Evolutionary conservation across 352 stramenopile genomes (phyloP).

Genomic region (Pythium apleroticum): DNA sequence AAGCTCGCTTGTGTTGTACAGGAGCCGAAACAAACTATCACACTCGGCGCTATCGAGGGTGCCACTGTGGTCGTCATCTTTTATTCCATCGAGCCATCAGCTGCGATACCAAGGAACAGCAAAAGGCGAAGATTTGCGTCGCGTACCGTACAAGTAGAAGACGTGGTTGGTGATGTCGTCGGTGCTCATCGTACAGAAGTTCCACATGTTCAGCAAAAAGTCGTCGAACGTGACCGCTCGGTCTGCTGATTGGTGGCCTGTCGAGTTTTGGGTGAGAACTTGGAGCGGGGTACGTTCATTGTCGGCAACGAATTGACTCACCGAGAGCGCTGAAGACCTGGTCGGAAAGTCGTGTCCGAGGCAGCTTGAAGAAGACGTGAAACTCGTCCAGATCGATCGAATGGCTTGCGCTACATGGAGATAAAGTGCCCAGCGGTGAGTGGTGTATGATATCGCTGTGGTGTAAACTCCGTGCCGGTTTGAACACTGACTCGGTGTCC

Average conservation of each 20-base stretch:
- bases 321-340: constrained; percentile 55
- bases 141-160: constrained; percentile 50
- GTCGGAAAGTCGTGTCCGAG: constrained; percentile 45
- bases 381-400: constrained; percentile 59
- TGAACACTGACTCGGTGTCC: constrained; percentile 41
- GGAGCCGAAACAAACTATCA: constrained; percentile 50
- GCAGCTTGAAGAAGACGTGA: constrained; percentile 39
- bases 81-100: background rate
- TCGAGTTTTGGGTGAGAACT: background rate
- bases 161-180: constrained; percentile 40
- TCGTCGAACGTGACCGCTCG: constrained; percentile 52
- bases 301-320: constrained; percentile 7
- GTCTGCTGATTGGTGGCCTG: constrained; percentile 41
- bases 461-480: too few relatives aligned
- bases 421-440: too few relatives aligned
- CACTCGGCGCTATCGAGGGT: constrained; percentile 46
- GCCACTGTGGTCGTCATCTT: constrained; percentile 53
- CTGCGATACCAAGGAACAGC: background rate
- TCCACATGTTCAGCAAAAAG: constrained; percentile 62
- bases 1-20: constrained; percentile 48
- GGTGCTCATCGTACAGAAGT: constrained; percentile 52
- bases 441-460: too few relatives aligned
- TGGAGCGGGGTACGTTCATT: too few relatives aligned
- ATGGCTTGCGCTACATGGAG: constrained; percentile 36
- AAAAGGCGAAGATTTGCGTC: background rate